Percentiles rank a stretch among this genome's conserved stretches.
Conservation (phyloP, 2,329 filamentous ascomycete species). For the Conoideocrella luteorostrata region DNA sequence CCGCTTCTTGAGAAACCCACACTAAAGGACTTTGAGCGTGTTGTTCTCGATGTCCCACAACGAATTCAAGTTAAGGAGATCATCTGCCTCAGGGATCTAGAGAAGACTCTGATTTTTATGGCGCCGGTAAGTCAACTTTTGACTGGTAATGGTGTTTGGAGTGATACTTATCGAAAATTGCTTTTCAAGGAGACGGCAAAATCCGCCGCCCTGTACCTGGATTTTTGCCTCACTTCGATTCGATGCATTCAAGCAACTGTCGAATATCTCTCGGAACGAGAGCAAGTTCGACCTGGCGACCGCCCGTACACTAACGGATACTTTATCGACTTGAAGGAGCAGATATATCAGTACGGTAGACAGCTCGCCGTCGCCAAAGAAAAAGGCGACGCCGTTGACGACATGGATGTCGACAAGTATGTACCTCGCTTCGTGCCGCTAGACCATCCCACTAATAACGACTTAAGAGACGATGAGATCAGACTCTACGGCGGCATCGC, state of each 20-base stretch:
- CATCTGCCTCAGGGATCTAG: conserved; percentile 83
- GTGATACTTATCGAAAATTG: conserved; percentile 64
- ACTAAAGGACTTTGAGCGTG: conserved; percentile 73
- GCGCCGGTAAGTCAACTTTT: conserved; percentile 79
- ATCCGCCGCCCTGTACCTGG: conserved; percentile 64
- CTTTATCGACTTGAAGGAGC: conserved; percentile 91
- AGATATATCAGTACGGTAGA: conserved; percentile 83
- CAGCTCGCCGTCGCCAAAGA: conserved; percentile 72
- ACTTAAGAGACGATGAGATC: conserved; percentile 55
- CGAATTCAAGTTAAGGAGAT: conserved; percentile 81
- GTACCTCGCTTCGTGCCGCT: conserved; percentile 28
- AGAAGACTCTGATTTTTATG: conserved; percentile 86
- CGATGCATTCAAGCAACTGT: conserved; percentile 86
- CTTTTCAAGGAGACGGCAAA: conserved; percentile 72
- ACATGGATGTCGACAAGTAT: conserved; percentile 55
- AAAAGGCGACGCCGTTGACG: conserved; percentile 51
- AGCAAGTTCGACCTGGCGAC: conserved; percentile 78
- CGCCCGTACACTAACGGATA: conserved; percentile 93
- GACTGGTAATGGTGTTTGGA: conserved; percentile 50
- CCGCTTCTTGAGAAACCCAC: conserved; percentile 69
- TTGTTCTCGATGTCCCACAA: conserved; percentile 71
- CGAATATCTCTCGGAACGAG: conserved; percentile 75
- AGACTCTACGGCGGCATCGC: conserved; percentile 75
- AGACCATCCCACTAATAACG: conserved; percentile 21
- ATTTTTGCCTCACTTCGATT: conserved; percentile 86